Percentiles rank a stretch among this genome's conserved stretches.
Evolutionary conservation across 345 rosid genomes (phyloP).

Genomic region (Dovyalis caffra): DNA sequence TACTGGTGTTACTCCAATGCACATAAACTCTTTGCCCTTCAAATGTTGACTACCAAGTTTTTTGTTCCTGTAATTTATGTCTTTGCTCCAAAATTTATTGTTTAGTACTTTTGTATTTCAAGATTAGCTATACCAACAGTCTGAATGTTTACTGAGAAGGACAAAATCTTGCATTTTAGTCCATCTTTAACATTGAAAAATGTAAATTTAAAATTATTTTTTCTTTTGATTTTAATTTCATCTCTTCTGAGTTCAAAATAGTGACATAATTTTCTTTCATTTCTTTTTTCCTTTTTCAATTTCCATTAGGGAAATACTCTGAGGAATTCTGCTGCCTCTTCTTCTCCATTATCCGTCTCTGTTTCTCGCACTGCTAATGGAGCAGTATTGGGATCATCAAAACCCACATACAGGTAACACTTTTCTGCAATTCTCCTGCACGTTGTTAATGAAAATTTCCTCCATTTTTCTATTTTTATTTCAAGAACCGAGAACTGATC

Average conservation of each 20-base stretch:
- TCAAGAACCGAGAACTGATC: conserved; percentile 28
- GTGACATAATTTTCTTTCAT: not conserved
- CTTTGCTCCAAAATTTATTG: conserved; percentile 1
- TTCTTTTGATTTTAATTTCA: not conserved
- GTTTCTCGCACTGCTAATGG: conserved; percentile 33
- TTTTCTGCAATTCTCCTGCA: not conserved
- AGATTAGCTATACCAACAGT: not conserved
- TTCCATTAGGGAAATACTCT: conserved; percentile 12
- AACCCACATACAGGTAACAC: conserved; percentile 49
- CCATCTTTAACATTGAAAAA: not conserved
- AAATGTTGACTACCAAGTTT: too few relatives aligned
- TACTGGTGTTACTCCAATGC: not conserved
- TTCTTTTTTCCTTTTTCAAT: not conserved
- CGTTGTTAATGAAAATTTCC: conserved; percentile 10
- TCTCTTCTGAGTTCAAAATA: not conserved
- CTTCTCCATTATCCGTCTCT: conserved; percentile 33
- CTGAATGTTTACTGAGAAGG: not conserved
- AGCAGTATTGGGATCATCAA: conserved; percentile 34
- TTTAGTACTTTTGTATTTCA: not conserved
- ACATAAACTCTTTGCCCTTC: not conserved
- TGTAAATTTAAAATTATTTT: not conserved
- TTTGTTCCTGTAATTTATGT: not conserved
- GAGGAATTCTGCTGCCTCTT: conserved; percentile 29
- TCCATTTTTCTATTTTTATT: not conserved
- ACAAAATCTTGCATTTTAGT: not conserved